Evolutionary conservation across 805 yeast species (phyloP).

Genomic region (Komagataella pseudopastoris): DNA sequence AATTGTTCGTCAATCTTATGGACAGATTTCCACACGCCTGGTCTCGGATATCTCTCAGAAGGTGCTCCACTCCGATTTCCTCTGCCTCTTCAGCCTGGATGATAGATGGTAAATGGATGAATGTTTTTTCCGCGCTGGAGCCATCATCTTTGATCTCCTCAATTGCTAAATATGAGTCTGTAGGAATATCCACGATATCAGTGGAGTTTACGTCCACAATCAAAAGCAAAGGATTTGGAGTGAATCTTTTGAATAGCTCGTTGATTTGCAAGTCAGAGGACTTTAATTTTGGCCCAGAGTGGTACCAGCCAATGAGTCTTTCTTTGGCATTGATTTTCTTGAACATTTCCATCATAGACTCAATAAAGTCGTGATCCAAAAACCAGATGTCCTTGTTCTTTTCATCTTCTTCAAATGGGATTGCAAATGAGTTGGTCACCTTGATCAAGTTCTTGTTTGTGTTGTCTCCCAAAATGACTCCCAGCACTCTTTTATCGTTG

Average conservation of each 20-base stretch:
- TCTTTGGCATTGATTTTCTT: conserved; percentile 96
- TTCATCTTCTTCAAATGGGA: conserved; percentile 96
- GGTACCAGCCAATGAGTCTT: conserved; percentile 97
- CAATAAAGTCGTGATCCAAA: conserved; percentile 90
- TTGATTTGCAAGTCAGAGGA: conserved; percentile 85
- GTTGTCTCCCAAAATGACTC: conserved; percentile 83
- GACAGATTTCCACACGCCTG: conserved; percentile 93
- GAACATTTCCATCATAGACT: conserved; percentile 95
- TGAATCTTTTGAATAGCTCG: conserved; percentile 75
- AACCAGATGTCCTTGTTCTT: conserved; percentile 91
- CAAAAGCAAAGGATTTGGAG: conserved; percentile 67
- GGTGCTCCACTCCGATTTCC: conserved; percentile 97
- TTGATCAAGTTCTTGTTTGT: conserved; percentile 36
- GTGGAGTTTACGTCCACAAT: conserved; percentile 86
- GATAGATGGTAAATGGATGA: conserved; percentile 81
- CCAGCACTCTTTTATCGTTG: conserved; percentile 76
- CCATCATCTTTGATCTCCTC: conserved; percentile 97
- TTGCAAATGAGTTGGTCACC: conserved; percentile 88
- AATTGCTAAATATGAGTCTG: conserved; percentile 86
- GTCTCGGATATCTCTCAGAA: conserved; percentile 86
- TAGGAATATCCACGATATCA: conserved; percentile 75
- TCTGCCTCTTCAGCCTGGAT: conserved; percentile 99
- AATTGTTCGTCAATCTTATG: conserved; percentile 75
- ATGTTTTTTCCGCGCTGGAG: conserved; percentile 81
- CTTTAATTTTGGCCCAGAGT: conserved; percentile 87